These are phyloP conservation scores for Pleurotus cornucopiae DNA, from an alignment of 768 basidiomycete genomes.

Conservation along the genomic window DNA sequence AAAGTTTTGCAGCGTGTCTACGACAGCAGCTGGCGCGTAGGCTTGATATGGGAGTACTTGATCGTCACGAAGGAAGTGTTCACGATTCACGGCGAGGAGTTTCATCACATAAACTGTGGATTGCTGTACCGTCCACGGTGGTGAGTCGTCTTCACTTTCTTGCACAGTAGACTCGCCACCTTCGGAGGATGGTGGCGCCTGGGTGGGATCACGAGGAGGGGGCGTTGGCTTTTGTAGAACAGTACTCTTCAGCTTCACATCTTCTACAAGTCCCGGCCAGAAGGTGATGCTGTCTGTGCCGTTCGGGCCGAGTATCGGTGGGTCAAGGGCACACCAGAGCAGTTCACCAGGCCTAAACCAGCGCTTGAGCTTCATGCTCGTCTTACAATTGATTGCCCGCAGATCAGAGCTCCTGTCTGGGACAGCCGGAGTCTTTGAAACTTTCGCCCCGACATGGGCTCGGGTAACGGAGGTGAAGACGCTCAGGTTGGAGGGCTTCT, in stretches of 20 bases:
- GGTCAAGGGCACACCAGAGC: slow-evolving; percentile 60
- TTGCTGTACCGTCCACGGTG: slow-evolving; percentile 59
- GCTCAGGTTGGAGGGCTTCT: neutral
- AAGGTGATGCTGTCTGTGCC: slow-evolving; percentile 47
- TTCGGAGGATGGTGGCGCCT: slow-evolving; percentile 12
- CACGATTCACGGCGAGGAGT: slow-evolving; percentile 53
- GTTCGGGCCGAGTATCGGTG: slow-evolving; percentile 40
- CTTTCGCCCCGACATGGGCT: slow-evolving; percentile 22
- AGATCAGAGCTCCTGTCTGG: slow-evolving; percentile 65
- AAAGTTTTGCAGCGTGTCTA: slow-evolving; percentile 42
- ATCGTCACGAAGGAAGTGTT: slow-evolving; percentile 46
- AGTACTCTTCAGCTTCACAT: slow-evolving; percentile 44
- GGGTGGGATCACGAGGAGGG: slow-evolving; percentile 6
- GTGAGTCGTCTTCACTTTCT: slow-evolving; percentile 13
- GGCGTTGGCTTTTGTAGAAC: slow-evolving; percentile 25
- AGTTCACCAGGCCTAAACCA: slow-evolving; percentile 69
- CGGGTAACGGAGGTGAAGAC: slow-evolving; percentile 39
- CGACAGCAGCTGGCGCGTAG: slow-evolving; percentile 49
- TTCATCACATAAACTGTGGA: slow-evolving; percentile 63
- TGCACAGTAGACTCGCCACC: slow-evolving; percentile 18
- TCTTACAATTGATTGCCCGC: slow-evolving; percentile 47
- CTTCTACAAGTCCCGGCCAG: slow-evolving; percentile 74
- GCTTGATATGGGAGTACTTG: slow-evolving; percentile 75
- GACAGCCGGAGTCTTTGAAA: slow-evolving; percentile 43
- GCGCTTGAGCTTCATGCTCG: slow-evolving; percentile 42